Conservation (phyloP, 148 eudicot genomes). For the Vaccinium corymbosum region DNA sequence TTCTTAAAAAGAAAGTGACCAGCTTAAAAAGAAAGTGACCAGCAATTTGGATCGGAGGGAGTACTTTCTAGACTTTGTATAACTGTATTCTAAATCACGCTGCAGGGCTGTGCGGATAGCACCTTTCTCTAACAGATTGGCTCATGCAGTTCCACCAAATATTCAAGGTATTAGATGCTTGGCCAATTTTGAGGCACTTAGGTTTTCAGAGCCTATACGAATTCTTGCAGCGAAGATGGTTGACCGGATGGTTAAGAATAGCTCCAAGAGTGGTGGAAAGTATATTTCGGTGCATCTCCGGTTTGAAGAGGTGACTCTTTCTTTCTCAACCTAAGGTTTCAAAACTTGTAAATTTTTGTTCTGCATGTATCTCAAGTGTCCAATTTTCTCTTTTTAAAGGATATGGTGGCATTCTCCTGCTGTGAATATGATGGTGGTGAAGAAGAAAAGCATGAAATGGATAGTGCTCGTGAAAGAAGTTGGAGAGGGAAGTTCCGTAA, state of each 20-base stretch:
- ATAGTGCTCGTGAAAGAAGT: conserved; percentile 90
- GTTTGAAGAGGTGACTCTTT: conserved; percentile 71
- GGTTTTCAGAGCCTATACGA: conserved; percentile 84
- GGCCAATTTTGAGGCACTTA: conserved; percentile 87
- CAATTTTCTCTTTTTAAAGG: conserved; percentile 42
- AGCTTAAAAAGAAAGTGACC: too few relatives aligned
- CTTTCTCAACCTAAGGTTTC: neutral
- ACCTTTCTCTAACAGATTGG: conserved; percentile 95
- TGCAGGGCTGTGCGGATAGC: conserved; percentile 96
- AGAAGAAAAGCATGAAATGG: conserved; percentile 91
- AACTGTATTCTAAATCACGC: conserved; percentile 6
- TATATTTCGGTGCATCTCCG: conserved; percentile 95
- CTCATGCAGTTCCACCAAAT: conserved; percentile 79
- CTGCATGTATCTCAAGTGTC: neutral
- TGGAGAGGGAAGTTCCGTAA: conserved; percentile 95
- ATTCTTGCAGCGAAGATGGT: conserved; percentile 86
- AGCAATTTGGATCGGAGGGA: too few relatives aligned
- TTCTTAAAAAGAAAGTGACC: too few relatives aligned
- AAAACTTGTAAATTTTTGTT: neutral
- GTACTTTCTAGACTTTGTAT: neutral
- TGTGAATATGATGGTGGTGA: conserved; percentile 95
- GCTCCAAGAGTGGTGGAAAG: conserved; percentile 67
- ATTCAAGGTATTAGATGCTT: conserved; percentile 86
- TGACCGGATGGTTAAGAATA: conserved; percentile 73
- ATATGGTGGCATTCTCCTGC: conserved; percentile 99